Evolutionary conservation across 2,329 filamentous ascomycete genomes (phyloP), one percentile per base, ranked within the genome.

Genomic region (Chaetomiaceae sp.): DNA sequence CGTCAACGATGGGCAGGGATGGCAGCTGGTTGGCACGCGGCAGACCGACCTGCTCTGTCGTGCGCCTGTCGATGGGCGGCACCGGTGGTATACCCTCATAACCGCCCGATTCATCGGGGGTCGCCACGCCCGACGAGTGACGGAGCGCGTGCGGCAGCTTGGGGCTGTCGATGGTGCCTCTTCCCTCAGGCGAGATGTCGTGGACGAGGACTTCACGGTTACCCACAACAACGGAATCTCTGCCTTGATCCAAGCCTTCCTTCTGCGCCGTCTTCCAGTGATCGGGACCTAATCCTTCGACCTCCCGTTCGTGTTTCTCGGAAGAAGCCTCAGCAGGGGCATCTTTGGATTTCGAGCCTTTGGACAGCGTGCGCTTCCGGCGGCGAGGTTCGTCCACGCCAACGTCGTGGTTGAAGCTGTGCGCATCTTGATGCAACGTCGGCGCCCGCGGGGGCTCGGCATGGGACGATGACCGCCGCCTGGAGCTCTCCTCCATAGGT

Each of bases 251-350:
- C 19, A 77, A 59, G 3, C 81, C 83, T 27, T 75, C 71, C 50
- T 76, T 68, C 54, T 83, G 73, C 17, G 85, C 78, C 19, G 69
- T 70, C 51, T 81, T 81, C 81, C 90, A 86, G 45, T 83, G 80
- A 61, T 97, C 91, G 4, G 72, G 59, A 1, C 89, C 89, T 48
- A 83, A 79, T 0, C 91, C 90, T 43, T 83, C 81, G 18, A 95
- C 81, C 59, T 96, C 90, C 45, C 81, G 76, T 47, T 78, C 74
- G 60, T 90, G 85, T 26, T 75, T 73, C 5, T 71, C 57, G 56
- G 84, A 84, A 14, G 72, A 69, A 14, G 73, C 76, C n/a, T 84
- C 73, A 40, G 77, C 72, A 9, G 73, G 62, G 56, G 53, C 51
- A 3, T 15, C 19, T 36, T 60, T 56, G 9, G 52, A 54, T 32